Evolutionary conservation across 306 rosid genomes (phyloP), one percentile per base, ranked within the genome.

Genomic region (Abrus pulchellus): DNA sequence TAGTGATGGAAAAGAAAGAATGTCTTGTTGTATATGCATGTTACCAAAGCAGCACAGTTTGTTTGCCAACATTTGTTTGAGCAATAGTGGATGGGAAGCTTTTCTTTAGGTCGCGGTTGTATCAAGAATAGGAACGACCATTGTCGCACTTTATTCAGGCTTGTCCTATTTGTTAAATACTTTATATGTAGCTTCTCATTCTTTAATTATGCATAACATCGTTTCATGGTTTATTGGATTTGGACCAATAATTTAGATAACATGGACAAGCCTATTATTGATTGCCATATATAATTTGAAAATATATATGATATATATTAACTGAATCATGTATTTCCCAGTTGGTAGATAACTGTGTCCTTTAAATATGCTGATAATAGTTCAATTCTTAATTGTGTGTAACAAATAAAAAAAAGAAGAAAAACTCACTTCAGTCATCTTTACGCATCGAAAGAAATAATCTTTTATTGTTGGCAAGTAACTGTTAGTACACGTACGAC

Each of bases 121-220:
- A 5, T 61, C 44, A 79, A 79, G 43, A 47, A 60, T 59, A 44
- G 72, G 64, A 55, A 70, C 20, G 62, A 59, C 33, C 77, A 79
- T 47, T 70, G 72, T 60, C 77, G 64, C 77, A 57, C 77, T 70
- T 79, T 79, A 44, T 69, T 71, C 55, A 34, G 54, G 72, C 83
- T 60, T 70, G 65, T 69, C 70, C 70, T 44, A 30, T 36, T 57
- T 44, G 61, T 71, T 38, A 57, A 20, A 48, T 57, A 79, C 9
- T 54, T 77, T 41, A 53, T 30, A 45, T 68, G 1, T 6, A 3
- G 1, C 9, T 52, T 47, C 30, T 57, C 50, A 45, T 32, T 47
- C 3, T 9, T 49, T 20, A 20, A 20, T 59, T 28, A 12, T 48
- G 7, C 32, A 59, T 70, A 79, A 36, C 27, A 48, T 47, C 43